Conservation (phyloP, 2,329 filamentous ascomycete genomes). For the Magnaporthales sp. region DNA sequence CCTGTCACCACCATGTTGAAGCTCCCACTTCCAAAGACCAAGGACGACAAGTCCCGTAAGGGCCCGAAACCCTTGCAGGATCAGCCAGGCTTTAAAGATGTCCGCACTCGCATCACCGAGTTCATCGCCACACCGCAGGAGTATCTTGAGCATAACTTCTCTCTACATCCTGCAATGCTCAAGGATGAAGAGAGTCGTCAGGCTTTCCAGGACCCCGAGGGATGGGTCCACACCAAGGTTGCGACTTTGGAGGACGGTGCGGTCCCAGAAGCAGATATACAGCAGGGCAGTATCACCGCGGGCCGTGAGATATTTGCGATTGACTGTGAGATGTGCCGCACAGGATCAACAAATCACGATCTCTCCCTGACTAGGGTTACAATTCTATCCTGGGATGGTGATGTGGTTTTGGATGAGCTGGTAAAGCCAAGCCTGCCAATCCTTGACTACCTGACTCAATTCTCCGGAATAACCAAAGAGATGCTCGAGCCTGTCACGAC, state of each 20-base stretch:
- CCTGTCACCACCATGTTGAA: conserved; percentile 79
- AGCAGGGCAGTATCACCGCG: conserved; percentile 74
- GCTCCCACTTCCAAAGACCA: conserved; percentile 59
- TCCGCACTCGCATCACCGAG: conserved; percentile 72
- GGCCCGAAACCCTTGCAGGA: conserved; percentile 51
- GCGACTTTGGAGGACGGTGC: conserved; percentile 56
- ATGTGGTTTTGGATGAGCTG: conserved; percentile 75
- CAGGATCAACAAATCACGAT: conserved; percentile 55
- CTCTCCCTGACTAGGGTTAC: conserved; percentile 86
- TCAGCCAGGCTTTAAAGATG: conserved; percentile 60
- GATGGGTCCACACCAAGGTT: conserved; percentile 78
- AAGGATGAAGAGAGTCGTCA: conserved; percentile 44
- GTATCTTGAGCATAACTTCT: conserved; percentile 74
- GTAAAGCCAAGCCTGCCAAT: conserved; percentile 88
- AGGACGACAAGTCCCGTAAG: conserved; percentile 55
- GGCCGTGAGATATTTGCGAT: conserved; percentile 73
- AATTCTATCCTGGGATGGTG: conserved; percentile 76
- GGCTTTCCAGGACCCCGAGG: conserved; percentile 47
- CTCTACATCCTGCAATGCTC: conserved; percentile 72
- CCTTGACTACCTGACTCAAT: conserved; percentile 83
- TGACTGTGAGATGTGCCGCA: conserved; percentile 97
- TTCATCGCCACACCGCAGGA: conserved; percentile 67
- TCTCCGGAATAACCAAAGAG: conserved; percentile 83
- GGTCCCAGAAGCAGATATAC: conserved; percentile 60
- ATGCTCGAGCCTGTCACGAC: conserved; percentile 81